phyloP scores from a whole-genome alignment of 164 flowering plant genomes.

The Liriodendron chinense region DNA sequence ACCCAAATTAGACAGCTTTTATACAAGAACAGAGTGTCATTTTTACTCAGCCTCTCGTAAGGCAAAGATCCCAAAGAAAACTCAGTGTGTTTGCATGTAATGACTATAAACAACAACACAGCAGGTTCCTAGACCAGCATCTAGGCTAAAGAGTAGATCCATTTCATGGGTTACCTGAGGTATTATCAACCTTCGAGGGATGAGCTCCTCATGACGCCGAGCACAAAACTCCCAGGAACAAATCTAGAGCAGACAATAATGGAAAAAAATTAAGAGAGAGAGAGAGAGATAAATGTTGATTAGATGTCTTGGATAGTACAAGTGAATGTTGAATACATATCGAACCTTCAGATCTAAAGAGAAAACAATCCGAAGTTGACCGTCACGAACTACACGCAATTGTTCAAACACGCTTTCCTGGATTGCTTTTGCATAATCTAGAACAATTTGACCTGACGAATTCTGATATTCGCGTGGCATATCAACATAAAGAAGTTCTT shows the following conservation, averaged over 20 bases:
- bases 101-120: too few relatives aligned
- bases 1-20: too few relatives aligned
- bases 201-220: conserved; percentile 91
- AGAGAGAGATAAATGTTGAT: neutral
- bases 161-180: conserved; percentile 61
- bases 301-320: neutral
- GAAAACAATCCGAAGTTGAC: conserved; percentile 91
- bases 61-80: too few relatives aligned
- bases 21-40: too few relatives aligned
- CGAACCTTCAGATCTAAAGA: conserved; percentile 84
- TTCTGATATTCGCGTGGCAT: conserved; percentile 92
- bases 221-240: conserved; percentile 99
- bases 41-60: too few relatives aligned
- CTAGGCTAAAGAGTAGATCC: neutral
- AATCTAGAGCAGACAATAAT: conserved; percentile 40
- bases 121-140: neutral
- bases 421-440: conserved; percentile 96
- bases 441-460: conserved; percentile 87
- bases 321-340: neutral
- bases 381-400: conserved; percentile 97
- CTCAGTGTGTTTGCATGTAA: too few relatives aligned
- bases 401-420: conserved; percentile 99
- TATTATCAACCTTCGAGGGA: conserved; percentile 76
- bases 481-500: conserved; percentile 95
- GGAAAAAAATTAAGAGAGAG: neutral